Conservation (phyloP, 441 rosid species). For the Pelargonium fulgidum region DNA sequence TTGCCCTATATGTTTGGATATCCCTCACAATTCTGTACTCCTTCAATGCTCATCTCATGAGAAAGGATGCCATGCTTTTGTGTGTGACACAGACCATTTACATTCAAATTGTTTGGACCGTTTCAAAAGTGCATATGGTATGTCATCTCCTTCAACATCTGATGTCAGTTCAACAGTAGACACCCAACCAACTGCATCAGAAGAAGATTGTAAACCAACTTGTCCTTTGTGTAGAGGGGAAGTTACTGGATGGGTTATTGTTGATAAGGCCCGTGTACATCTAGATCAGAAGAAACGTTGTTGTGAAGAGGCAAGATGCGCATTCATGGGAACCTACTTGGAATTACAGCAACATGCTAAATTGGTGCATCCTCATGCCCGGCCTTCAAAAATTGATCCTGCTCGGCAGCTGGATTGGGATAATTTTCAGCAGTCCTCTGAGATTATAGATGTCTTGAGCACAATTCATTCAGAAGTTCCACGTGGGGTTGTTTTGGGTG, state of each 20-base stretch:
- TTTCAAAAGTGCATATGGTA: constrained; percentile 65
- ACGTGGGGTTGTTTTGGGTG: constrained; percentile 89
- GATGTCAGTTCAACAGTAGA: constrained; percentile 27
- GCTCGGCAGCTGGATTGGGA: constrained; percentile 95
- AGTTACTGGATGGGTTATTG: constrained; percentile 76
- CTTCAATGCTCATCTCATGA: constrained; percentile 75
- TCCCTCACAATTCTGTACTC: constrained; percentile 84
- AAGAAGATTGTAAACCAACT: constrained; percentile 43
- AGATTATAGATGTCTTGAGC: constrained; percentile 90
- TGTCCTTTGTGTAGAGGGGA: constrained; percentile 95
- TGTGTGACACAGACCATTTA: constrained; percentile 76
- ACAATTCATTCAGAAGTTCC: constrained; percentile 96
- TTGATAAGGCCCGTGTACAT: constrained; percentile 58
- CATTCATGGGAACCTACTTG: constrained; percentile 53
- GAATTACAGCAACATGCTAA: constrained; percentile 72
- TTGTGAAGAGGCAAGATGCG: constrained; percentile 68
- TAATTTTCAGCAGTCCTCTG: constrained; percentile 94
- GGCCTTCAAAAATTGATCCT: constrained; percentile 86
- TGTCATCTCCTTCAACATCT: constrained; percentile 46
- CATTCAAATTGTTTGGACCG: constrained; percentile 94
- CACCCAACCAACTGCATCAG: constrained; percentile 31
- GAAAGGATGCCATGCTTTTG: constrained; percentile 82
- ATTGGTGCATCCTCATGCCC: constrained; percentile 75
- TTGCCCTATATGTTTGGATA: constrained; percentile 92
- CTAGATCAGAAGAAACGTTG: constrained; percentile 66